Base-by-base conservation (phyloP, 2,329 filamentous ascomycete genomes). In the Escovopsis sp. region DNA sequence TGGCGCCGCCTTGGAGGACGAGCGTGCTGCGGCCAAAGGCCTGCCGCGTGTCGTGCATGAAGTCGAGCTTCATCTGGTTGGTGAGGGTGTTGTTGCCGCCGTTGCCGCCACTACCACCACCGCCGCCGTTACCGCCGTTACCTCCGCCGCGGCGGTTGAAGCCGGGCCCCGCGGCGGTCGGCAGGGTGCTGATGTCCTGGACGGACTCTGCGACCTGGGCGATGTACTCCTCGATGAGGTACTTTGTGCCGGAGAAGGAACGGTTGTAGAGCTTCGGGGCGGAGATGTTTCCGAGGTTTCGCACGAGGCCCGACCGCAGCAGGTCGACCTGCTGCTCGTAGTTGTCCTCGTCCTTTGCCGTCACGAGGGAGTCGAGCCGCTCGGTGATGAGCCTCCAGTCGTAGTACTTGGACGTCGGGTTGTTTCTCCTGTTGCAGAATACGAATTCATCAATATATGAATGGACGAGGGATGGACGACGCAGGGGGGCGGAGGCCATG, bases 251-350 rank as follows among this genome's bases (percentile, higher is more conserved):
- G 1, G 83, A 82, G 56, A 91, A 91, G 11, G 85, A 82, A 45
- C 81, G 75, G 53, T 88, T 88, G 64, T 87, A 95, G 1, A 95
- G 68, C 48, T 79, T 79, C 2, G 85, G 77, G 2, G 81, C 75
- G 1, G 85, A 85, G 52, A 95, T 93, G 57, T 94, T 93, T 45
- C 86, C 88, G n/a, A 94, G 68, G 54, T 95, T 94, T 33, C 88
- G 78, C 28, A 94, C 74, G 15, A 82, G 68, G 3, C 78, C 86
- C 12, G 85, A 86, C 26, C 86, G 80, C 34, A 94, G 69, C 15
- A 93, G 71, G 55, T 87, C 87, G 46, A 87, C 78, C 7, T 94
- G 68, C 12, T 75, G 73, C 43, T 85, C 70, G 36, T 88, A 72
- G 58, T 94, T 82, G 49, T 77, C 76, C 37, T 78, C 72, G 52